Conservation (phyloP, 169 alveolate genomes). For the Besnoitia besnoiti region DNA sequence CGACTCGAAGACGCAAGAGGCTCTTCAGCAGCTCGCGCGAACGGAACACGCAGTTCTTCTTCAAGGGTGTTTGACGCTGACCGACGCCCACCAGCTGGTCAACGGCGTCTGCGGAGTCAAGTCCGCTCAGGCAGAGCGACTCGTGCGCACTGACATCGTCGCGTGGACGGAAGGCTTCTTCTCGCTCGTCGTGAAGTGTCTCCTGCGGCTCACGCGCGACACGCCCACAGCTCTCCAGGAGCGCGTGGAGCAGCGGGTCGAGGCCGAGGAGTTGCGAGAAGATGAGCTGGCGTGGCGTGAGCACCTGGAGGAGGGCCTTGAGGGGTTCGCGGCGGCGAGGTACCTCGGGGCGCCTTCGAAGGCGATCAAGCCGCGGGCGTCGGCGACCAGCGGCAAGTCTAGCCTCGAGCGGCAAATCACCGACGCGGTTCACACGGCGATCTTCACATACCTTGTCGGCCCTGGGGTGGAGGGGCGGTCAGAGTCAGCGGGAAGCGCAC, state of each 20-base stretch:
- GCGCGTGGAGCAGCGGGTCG: neutral
- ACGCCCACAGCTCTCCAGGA: constrained; percentile 53
- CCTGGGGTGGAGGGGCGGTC: neutral
- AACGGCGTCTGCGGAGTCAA: constrained; percentile 29
- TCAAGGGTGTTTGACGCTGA: constrained; percentile 57
- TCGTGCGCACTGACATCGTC: constrained; percentile 19
- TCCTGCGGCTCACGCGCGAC: constrained; percentile 6
- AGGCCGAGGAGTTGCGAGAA: neutral
- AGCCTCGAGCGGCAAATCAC: neutral
- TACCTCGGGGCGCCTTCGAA: too few species aligned
- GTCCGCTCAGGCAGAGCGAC: constrained; percentile 6
- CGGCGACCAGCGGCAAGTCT: too few species aligned
- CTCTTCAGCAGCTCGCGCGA: constrained; percentile 2
- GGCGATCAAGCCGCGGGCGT: too few species aligned
- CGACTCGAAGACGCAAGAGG: neutral
- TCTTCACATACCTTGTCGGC: neutral
- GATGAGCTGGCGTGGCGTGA: neutral
- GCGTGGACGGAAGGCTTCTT: constrained; percentile 59
- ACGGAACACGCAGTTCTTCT: constrained; percentile 42
- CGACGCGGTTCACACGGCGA: neutral
- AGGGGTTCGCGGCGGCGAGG: neutral
- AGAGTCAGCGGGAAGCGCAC: neutral
- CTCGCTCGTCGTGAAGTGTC: neutral
- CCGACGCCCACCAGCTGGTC: constrained; percentile 59
- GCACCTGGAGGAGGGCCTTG: neutral